These are phyloP conservation scores for Cyanodermella asteris DNA, from an alignment of 2,329 filamentous ascomycete genomes.

Conservation along the genomic window DNA sequence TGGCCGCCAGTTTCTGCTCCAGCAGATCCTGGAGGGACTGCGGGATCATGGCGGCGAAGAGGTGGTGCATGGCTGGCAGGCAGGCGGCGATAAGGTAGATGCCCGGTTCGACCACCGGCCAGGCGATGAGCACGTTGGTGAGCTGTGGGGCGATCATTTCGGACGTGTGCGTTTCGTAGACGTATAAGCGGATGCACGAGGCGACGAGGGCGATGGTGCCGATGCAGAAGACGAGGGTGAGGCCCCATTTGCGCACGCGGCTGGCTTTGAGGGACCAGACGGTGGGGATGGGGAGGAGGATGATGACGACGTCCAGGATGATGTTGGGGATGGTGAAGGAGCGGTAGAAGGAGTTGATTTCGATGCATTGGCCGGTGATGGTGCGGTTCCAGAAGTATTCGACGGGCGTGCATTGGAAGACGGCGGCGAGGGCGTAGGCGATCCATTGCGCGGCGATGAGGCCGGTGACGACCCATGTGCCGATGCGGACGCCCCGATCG, in stretches of 20 bases:
- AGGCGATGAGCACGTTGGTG: constrained; percentile 5
- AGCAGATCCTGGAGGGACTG: too few species aligned
- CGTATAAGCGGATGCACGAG: too few species aligned
- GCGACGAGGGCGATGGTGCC: too few species aligned
- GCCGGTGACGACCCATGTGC: constrained; percentile 4
- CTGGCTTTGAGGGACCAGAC: constrained; percentile 4
- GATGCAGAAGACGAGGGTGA: constrained; percentile 4
- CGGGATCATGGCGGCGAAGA: too few species aligned
- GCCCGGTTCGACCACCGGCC: too few species aligned
- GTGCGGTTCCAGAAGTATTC: constrained; percentile 6
- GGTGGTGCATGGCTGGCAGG: too few species aligned
- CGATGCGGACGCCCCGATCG: constrained; percentile 21
- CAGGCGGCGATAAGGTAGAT: too few species aligned
- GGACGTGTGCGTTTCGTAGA: too few species aligned
- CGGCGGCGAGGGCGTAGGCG: constrained; percentile 3
- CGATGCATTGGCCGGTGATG: constrained; percentile 4
- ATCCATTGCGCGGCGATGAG: constrained; percentile 4
- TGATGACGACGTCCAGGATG: constrained; percentile 3
- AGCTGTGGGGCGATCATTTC: constrained; percentile 6
- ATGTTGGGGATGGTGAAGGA: constrained; percentile 2
- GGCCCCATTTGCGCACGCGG: constrained; percentile 1
- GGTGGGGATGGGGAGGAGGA: constrained; percentile 4
- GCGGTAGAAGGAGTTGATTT: background rate
- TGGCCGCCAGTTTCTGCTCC: too few species aligned
- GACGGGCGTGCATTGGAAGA: constrained; percentile 6